A percentile compares a stretch with the other conserved stretches of the same genome.
Conservation (phyloP, 1,284 basidiomycete genomes). For the Ganoderma resinaceum region DNA sequence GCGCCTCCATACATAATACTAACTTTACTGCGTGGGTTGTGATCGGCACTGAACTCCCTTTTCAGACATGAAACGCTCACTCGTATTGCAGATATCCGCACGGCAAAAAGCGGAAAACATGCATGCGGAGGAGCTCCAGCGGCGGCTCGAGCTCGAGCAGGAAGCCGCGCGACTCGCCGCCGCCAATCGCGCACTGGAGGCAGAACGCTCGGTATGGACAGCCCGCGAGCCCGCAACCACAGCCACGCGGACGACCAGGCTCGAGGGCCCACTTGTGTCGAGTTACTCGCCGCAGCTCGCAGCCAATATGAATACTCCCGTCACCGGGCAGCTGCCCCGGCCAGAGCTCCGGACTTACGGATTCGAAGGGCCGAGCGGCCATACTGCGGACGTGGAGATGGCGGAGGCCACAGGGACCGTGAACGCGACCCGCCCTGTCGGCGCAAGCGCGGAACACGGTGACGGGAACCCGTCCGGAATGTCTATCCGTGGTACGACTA, state of each 20-base stretch:
- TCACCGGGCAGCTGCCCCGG: neutral
- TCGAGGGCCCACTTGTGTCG: conserved; percentile 21
- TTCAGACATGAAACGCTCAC: conserved; percentile 45
- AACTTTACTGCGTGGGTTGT: neutral
- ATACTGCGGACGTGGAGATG: conserved; percentile 5
- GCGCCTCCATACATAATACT: neutral
- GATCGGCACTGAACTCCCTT: neutral
- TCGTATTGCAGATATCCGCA: conserved; percentile 39
- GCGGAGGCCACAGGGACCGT: conserved; percentile 2
- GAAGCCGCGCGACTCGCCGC: conserved; percentile 28
- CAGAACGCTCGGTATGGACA: conserved; percentile 30
- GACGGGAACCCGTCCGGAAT: conserved; percentile 1
- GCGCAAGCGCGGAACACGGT: neutral
- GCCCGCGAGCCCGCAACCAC: conserved; percentile 14
- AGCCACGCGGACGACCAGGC: conserved; percentile 22
- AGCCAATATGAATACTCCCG: neutral
- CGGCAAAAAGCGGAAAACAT: conserved; percentile 42
- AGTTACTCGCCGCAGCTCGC: conserved; percentile 11
- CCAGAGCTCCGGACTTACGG: neutral
- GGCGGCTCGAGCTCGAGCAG: conserved; percentile 31
- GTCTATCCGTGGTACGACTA: neutral
- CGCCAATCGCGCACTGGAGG: conserved; percentile 31
- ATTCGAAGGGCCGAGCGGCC: neutral
- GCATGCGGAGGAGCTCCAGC: conserved; percentile 31
- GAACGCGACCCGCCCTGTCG: neutral